Conservation (phyloP, 805 yeast species). For the Yamadazyma ubonensis region DNA sequence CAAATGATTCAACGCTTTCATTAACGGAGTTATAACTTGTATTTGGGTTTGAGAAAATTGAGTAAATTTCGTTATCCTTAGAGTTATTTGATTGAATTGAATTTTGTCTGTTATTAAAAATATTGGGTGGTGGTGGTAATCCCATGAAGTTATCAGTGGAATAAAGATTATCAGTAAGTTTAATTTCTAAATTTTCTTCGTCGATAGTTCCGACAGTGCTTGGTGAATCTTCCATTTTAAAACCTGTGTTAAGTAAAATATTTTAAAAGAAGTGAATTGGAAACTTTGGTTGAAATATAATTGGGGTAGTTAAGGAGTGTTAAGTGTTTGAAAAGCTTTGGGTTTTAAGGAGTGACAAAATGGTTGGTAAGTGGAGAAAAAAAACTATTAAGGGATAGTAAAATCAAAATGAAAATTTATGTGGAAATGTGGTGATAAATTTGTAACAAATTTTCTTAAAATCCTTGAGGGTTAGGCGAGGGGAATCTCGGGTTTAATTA, state of each 20-base stretch:
- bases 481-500: not conserved
- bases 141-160: slow-evolving; percentile 2
- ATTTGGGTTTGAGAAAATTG: slow-evolving; percentile 16
- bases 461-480: not conserved
- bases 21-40: slow-evolving; percentile 13
- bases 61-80: slow-evolving; percentile 13
- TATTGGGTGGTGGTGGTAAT: slow-evolving; percentile 23
- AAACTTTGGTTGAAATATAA: no score
- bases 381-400: not conserved
- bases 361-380: slow-evolving; percentile 1
- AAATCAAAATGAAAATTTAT: not conserved
- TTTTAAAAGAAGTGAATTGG: not conserved
- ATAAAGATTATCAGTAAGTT: slow-evolving; percentile 1
- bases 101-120: slow-evolving; percentile 15
- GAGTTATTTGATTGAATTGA: slow-evolving; percentile 16
- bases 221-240: slow-evolving; percentile 12
- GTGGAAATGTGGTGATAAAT: slow-evolving; percentile 4
- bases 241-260: slow-evolving; percentile 3
- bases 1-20: slow-evolving; percentile 13
- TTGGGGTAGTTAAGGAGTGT: not conserved
- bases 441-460: slow-evolving; percentile 3
- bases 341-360: not conserved
- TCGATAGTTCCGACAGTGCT: slow-evolving; percentile 17
- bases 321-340: not conserved
- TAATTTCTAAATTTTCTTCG: slow-evolving; percentile 10